These are phyloP conservation scores for Calonectria fujianensis DNA, from an alignment of 2,329 filamentous ascomycete species.

Conservation along the genomic window DNA sequence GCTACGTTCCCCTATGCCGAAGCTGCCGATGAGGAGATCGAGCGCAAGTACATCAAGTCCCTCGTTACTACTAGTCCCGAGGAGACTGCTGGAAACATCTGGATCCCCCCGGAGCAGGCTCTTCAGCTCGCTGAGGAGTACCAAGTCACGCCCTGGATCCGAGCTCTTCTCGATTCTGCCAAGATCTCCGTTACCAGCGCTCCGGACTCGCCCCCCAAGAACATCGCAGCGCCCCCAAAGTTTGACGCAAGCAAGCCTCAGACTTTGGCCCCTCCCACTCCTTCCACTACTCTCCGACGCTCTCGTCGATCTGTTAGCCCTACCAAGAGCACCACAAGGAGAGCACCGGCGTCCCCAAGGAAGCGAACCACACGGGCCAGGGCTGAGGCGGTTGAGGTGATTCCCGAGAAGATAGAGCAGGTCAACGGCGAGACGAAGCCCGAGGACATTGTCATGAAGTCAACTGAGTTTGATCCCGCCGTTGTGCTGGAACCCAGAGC, in stretches of 20 bases:
- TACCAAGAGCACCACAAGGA: conserved; percentile 67
- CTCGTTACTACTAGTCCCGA: conserved; percentile 88
- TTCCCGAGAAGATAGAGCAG: conserved; percentile 54
- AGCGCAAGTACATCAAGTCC: conserved; percentile 90
- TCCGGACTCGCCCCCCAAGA: conserved; percentile 81
- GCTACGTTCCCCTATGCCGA: conserved; percentile 89
- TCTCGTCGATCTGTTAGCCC: conserved; percentile 76
- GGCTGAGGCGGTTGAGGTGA: conserved; percentile 61
- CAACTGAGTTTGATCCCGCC: conserved; percentile 69
- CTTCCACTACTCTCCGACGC: conserved; percentile 67
- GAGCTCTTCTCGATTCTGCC: conserved; percentile 91
- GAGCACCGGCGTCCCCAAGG: conserved; percentile 71
- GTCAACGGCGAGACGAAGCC: conserved; percentile 58
- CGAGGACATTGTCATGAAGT: conserved; percentile 65
- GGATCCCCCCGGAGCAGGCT: conserved; percentile 91
- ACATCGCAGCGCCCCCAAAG: conserved; percentile 87
- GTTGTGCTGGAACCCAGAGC: conserved; percentile 71
- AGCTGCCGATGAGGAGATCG: conserved; percentile 81
- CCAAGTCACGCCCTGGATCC: conserved; percentile 89
- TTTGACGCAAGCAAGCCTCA: conserved; percentile 75
- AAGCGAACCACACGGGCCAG: conserved; percentile 71
- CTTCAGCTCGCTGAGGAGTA: conserved; percentile 91
- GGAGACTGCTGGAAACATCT: conserved; percentile 97
- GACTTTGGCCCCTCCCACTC: conserved; percentile 70
- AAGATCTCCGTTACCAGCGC: conserved; percentile 80